phyloP scores from a whole-genome alignment of 768 basidiomycete genomes.

The Phylloporus sp. region DNA sequence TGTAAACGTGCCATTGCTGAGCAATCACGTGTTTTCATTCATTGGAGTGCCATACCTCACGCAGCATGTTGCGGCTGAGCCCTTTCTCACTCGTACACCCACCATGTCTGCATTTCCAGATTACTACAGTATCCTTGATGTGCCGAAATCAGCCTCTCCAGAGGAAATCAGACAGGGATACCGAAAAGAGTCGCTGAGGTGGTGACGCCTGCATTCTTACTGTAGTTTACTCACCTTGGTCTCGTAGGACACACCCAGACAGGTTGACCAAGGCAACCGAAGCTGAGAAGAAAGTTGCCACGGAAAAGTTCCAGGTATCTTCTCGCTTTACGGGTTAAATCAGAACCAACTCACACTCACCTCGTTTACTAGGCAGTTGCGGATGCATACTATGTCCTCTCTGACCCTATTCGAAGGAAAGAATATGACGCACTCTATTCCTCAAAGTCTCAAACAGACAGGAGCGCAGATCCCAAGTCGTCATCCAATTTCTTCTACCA shows the following conservation, averaged over 20 bases:
- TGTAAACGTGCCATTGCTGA: not conserved
- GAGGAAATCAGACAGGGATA: conserved; percentile 78
- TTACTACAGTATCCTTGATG: conserved; percentile 64
- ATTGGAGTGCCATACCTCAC: not conserved
- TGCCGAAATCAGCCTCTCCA: conserved; percentile 53
- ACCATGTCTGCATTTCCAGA: conserved; percentile 76
- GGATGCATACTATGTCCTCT: conserved; percentile 92
- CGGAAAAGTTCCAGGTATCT: conserved; percentile 80
- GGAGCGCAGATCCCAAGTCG: conserved; percentile 59
- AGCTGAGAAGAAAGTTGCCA: conserved; percentile 68
- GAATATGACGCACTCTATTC: conserved; percentile 71
- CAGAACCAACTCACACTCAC: not conserved
- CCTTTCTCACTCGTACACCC: conserved; percentile 13
- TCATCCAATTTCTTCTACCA: conserved; percentile 73
- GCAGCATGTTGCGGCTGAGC: conserved; percentile 10
- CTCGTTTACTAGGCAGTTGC: conserved; percentile 57
- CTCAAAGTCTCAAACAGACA: conserved; percentile 48
- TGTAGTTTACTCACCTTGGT: conserved; percentile 14
- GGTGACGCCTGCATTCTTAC: not conserved
- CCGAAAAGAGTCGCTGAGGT: conserved; percentile 77
- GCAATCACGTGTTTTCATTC: conserved; percentile 18
- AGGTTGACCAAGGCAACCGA: conserved; percentile 66
- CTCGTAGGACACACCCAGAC: conserved; percentile 81
- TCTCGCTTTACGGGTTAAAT: conserved; percentile 20
- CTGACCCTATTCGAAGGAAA: conserved; percentile 64